Evolutionary conservation across 2,329 filamentous ascomycete genomes (phyloP), one percentile per base, ranked within the genome.

Genomic region (Arthrobotrys sphaeroides): DNA sequence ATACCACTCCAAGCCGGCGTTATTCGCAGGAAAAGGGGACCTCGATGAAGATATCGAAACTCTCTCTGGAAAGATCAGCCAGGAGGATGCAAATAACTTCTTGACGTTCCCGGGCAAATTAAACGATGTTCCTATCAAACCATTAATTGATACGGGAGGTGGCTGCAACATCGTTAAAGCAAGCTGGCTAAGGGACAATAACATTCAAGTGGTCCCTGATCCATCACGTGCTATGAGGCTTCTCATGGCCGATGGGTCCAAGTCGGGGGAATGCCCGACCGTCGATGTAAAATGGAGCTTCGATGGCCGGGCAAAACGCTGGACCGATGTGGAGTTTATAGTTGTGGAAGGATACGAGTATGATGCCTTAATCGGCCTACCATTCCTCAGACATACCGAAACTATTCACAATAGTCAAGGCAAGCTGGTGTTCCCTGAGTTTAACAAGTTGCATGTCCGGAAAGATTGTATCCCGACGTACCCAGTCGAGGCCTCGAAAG

Each of bases 291-390:
- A 13, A 16, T 73, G 67, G 67, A 66, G 45, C 33, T 73, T 73
- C 22, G 67, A 73, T 20, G 67, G 28, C 16, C 55, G 31, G 20
- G 65, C 65, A n/a, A 64, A 51, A 47, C 1, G 22, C 7, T 73
- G 67, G 67, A 22, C 18, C 7, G 60, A 73, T 42, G 67, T 73
- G 22, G 67, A 73, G 18, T 65, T 65, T 40, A 18, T 65, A 5
- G 64, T 75, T 43, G 51, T 72, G 13, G 64, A 75, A 16, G 33
- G 24, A 2, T 75, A 64, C 42, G 28, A 61, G 16, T 64, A 75
- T 26, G 70, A 75, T 49, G 70, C 70, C 7, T 57, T 75, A 28
- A 75, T 75, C 22, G 70, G 70, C 16, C 24, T 75, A 28, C 64
- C 70, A 4, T 75, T 75, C 40, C 36, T 75, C 3, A 75, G 47